A percentile compares a stretch with the other conserved stretches of the same genome.
Conservation (phyloP, 352 stramenopile genomes). For the Phytophthora litchii region DNA sequence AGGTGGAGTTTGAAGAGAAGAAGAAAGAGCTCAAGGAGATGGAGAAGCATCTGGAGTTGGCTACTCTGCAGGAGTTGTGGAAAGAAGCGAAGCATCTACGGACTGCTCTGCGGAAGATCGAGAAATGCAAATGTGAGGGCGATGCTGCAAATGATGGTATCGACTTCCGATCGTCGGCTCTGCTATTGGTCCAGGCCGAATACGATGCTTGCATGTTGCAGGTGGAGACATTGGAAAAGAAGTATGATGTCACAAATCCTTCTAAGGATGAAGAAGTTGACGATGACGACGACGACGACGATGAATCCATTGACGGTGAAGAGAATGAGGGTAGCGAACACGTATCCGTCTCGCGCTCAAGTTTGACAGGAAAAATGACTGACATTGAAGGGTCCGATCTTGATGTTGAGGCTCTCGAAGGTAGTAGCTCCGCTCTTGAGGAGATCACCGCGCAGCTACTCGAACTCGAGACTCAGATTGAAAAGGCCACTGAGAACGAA, state of each 20-base stretch:
- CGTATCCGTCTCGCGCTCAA: conserved; percentile 20
- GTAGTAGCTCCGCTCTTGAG: conserved; percentile 45
- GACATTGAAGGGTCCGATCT: conserved; percentile 32
- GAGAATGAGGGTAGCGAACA: conserved; percentile 32
- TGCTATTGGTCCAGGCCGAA: conserved; percentile 79
- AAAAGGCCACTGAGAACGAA: conserved; percentile 80
- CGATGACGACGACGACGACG: conserved; percentile 53
- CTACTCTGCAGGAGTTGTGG: conserved; percentile 73
- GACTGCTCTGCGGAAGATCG: conserved; percentile 63
- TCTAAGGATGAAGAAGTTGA: conserved; percentile 61
- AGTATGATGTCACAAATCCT: conserved; percentile 70
- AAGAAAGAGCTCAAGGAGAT: conserved; percentile 76
- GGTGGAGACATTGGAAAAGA: conserved; percentile 68
- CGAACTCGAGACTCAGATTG: conserved; percentile 70
- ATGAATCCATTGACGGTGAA: conserved; percentile 57
- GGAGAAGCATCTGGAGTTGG: conserved; percentile 78
- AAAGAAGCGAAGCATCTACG: conserved; percentile 74
- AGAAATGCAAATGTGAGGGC: conserved; percentile 72
- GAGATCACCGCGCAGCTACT: conserved; percentile 64
- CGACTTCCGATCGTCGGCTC: conserved; percentile 68
- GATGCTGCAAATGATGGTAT: conserved; percentile 58
- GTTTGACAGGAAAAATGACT: conserved; percentile 23
- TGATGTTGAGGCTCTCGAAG: conserved; percentile 34
- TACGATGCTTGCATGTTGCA: conserved; percentile 72
- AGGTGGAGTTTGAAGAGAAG: conserved; percentile 76